Evolutionary conservation across 257 asterid species (phyloP).

Genomic region (Penstemon barbatus): DNA sequence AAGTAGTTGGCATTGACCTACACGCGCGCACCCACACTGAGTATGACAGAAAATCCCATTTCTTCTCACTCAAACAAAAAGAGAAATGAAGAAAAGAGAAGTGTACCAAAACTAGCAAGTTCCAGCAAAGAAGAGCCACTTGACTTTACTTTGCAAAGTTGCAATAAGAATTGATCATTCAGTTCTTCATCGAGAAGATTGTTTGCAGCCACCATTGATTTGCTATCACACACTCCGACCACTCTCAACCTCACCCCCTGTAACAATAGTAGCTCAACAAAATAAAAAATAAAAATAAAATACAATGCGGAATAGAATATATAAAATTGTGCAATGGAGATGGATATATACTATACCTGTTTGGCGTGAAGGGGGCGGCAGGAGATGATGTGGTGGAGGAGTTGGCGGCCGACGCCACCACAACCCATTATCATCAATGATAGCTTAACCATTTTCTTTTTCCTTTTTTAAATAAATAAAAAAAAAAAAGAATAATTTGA

Average conservation of each 20-base stretch:
- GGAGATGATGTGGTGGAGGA: slow-evolving; percentile 76
- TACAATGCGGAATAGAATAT: neutral
- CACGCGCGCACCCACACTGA: slow-evolving; percentile 18
- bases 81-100: neutral
- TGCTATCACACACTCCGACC: slow-evolving; percentile 87
- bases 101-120: slow-evolving; percentile 50
- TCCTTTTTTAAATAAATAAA: neutral
- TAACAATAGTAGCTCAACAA: slow-evolving; percentile 10
- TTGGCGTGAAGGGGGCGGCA: slow-evolving; percentile 72
- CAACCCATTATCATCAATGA: slow-evolving; percentile 78
- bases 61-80: neutral
- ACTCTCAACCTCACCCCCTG: slow-evolving; percentile 79
- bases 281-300: neutral
- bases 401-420: slow-evolving; percentile 95
- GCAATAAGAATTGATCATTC: slow-evolving; percentile 56
- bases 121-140: slow-evolving; percentile 58
- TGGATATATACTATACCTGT: slow-evolving; percentile 40
- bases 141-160: slow-evolving; percentile 64
- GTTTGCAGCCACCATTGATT: slow-evolving; percentile 53
- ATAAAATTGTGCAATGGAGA: neutral
- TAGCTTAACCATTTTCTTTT: slow-evolving; percentile 45
- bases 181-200: slow-evolving; percentile 60
- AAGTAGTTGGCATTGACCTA: slow-evolving; percentile 59
- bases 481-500: too few species aligned
- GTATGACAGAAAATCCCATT: neutral